Base-by-base conservation (phyloP, 2,329 filamentous ascomycete genomes). In the Claviceps cyperi region DNA sequence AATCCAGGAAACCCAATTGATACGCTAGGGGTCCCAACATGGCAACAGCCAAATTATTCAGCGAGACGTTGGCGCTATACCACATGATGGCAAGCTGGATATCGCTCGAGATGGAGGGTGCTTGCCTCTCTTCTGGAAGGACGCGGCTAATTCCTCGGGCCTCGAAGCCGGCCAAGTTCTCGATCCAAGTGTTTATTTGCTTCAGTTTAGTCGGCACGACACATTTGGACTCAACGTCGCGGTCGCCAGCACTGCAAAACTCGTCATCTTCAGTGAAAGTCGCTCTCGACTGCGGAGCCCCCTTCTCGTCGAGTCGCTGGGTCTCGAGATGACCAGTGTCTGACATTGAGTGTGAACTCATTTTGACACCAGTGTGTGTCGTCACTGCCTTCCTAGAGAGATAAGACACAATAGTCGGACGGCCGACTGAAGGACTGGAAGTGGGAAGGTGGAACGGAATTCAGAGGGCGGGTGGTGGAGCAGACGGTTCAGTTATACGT, bases 1-100 rank as follows among this genome's bases (percentile, higher is more conserved):
- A 79, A 59, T 91, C 86, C 46, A 83, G 70, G 56, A 86, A 89
- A 9, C 84, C 84, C 8, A 91, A 73, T 8, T 66, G 65, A 65
- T 87, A 90, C 22, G 86, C 66, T 8, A 80, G 75, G n/a, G 80
- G 73, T 1, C 77, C 81, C 5, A 85, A 75, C 17, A 84, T 77
- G 44, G 84, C 86, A 50, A 89, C 82, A 46, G 86, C 84, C 13
- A 71, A 57, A 51, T 72, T 71, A 56, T 71, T 71, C 50, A 66
- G 58, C 0, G 69, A 69, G 43, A 70, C 60, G 52, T 71, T 72
- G 53, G 68, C 67, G 50, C 67, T 66, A 54, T 71, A 70, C 69
- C 69, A 71, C 37, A 71, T 58, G 28, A 71, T 51, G 5, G 65
- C 63, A 24, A 70, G 62, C 49, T 69, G 67, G 2, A 69, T 45